Percentiles rank a stretch among this genome's conserved stretches.
phyloP scores from a whole-genome alignment of 2,329 filamentous ascomycete genomes.

The Eutypella sp. region DNA sequence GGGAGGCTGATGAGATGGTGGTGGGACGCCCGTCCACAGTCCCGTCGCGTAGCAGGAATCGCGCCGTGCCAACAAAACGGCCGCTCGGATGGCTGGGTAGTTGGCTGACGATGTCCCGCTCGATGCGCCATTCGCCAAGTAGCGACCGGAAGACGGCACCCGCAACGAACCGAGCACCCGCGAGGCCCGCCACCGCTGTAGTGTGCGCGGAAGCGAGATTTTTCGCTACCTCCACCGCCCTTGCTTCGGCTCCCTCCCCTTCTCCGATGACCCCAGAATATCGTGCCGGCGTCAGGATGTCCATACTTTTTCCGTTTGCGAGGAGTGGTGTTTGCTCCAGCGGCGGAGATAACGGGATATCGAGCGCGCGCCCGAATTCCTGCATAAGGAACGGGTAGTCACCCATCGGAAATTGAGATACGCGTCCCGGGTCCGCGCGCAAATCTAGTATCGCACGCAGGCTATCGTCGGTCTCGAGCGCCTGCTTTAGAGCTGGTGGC shows the following conservation, averaged over 20 bases:
- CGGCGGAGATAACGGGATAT: constrained; percentile 38
- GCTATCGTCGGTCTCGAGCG: constrained; percentile 39
- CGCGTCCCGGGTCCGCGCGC: constrained; percentile 41
- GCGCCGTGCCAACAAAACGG: constrained; percentile 58
- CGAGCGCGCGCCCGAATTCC: constrained; percentile 57
- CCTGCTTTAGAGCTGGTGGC: constrained; percentile 28
- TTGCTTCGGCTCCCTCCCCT: constrained; percentile 30
- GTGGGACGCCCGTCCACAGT: constrained; percentile 45
- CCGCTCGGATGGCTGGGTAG: constrained; percentile 58
- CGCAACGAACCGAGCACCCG: constrained; percentile 49
- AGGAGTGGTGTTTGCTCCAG: constrained; percentile 34
- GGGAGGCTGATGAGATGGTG: constrained; percentile 13
- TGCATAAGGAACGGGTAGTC: constrained; percentile 76
- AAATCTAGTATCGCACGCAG: constrained; percentile 44
- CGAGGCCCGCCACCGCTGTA: constrained; percentile 37
- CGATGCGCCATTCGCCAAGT: constrained; percentile 64
- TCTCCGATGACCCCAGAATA: constrained; percentile 35
- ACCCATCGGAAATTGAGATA: constrained; percentile 75
- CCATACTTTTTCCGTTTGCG: constrained; percentile 39
- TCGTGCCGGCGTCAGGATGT: constrained; percentile 52
- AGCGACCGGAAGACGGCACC: constrained; percentile 66
- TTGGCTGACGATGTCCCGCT: constrained; percentile 49
- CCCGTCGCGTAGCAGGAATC: constrained; percentile 57
- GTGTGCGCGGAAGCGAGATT: constrained; percentile 43
- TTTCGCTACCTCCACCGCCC: constrained; percentile 33